These are phyloP conservation scores for Spergularia bocconei DNA, from an alignment of 148 eudicot genomes.

Conservation along the genomic window DNA sequence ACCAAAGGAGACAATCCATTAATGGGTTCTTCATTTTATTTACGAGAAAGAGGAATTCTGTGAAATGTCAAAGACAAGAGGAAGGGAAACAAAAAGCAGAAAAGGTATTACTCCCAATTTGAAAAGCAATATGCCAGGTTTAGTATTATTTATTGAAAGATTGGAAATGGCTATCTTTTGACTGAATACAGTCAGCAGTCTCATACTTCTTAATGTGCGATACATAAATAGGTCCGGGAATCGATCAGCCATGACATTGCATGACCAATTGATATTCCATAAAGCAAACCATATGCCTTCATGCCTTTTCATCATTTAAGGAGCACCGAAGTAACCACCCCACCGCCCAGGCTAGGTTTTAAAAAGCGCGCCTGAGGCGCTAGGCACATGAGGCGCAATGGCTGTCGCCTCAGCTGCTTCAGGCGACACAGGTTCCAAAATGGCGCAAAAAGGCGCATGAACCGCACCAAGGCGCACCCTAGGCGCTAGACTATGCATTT, in stretches of 20 bases:
- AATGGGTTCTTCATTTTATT: neutral
- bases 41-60: neutral
- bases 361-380: too few species aligned
- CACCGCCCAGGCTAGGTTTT: too few species aligned
- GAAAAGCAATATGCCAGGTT: neutral
- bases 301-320: neutral
- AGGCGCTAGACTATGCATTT: too few species aligned
- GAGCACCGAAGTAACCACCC: too few species aligned
- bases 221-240: neutral
- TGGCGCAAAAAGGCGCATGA: too few species aligned
- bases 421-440: too few species aligned
- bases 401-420: too few species aligned
- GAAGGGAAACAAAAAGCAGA: too few species aligned
- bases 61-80: neutral
- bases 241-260: neutral
- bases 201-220: neutral
- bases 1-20: too few species aligned
- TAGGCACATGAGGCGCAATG: too few species aligned
- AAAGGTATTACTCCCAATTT: neutral
- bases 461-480: too few species aligned
- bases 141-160: neutral
- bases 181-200: neutral
- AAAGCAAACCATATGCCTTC: neutral
- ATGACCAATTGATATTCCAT: neutral
- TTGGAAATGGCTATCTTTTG: neutral